Base-by-base conservation (phyloP, 768 basidiomycete species). In the Mycena vulgaris region DNA sequence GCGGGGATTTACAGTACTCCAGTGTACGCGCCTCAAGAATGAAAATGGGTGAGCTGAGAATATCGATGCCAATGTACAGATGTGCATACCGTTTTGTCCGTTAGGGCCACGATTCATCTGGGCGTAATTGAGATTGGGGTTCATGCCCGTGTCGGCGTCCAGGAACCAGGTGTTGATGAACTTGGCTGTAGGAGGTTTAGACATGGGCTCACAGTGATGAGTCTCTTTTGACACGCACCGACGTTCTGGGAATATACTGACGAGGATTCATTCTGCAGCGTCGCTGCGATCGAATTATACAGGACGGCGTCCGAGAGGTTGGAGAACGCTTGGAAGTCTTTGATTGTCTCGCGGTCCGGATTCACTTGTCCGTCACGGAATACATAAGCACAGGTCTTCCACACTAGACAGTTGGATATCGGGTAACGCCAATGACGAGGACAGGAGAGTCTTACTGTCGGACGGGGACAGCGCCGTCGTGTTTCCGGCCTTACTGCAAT, bases 281-380 rank as follows among this genome's bases (percentile, higher is more conserved):
- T 62, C 14, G 23, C 49, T 25, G 69, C 59, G 23, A 70, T 52
- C 7, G 69, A 33, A 39, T 66, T 70, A 31, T 70, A 70, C 10
- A 70, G 64, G 25, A 70, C 42, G 0, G 69, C 87, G 72, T 92
- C 88, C 2, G 90, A 82, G 66, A 92, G 77, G 62, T 82, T 83
- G 52, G 86, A 83, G 78, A 92, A 89, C 19, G 83, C 81, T 47
- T 87, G 88, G 51, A 88, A 84, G 74, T 90, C 84, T 76, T 90
- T 84, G 66, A 91, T 82, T 17, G 83, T 77, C 10, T 86, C 86
- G 3, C 81, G 86, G 71, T 92, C 91, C 0, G 92, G 91, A 77
- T 91, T 91, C 77, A 92, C 89, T 62, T 82, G 78, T 6, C 92
- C 92, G 69, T 93, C 91, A 6, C 86, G 83, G n/a, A 75, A 76